A percentile compares a stretch with the other conserved stretches of the same genome.
Evolutionary conservation across 805 yeast species (phyloP).

Genomic region (Kuraishia piskuri): DNA sequence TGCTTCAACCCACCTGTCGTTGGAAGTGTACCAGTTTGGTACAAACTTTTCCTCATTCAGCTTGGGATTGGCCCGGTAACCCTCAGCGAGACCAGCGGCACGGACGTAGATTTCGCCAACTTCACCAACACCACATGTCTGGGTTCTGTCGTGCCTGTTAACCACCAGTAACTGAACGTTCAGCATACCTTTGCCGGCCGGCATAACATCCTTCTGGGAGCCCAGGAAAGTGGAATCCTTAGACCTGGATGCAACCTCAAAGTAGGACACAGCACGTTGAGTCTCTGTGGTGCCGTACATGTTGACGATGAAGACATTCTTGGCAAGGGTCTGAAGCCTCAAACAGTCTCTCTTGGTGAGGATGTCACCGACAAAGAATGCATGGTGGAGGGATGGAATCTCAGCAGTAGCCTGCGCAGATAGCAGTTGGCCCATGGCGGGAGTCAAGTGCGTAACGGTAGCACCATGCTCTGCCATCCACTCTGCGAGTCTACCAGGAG

Average conservation of each 20-base stretch:
- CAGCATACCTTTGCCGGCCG: constrained; percentile 97
- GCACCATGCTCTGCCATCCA: constrained; percentile 94
- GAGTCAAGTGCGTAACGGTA: constrained; percentile 95
- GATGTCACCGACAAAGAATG: constrained; percentile 97
- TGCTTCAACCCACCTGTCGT: constrained; percentile 49
- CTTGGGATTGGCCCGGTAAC: constrained; percentile 88
- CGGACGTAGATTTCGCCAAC: constrained; percentile 98
- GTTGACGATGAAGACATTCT: constrained; percentile 83
- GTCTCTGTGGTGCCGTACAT: constrained; percentile 99
- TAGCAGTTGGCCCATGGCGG: constrained; percentile 97
- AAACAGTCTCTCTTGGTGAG: constrained; percentile 95
- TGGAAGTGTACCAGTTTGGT: constrained; percentile 81
- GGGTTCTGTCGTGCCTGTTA: constrained; percentile 79
- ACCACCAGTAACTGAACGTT: constrained; percentile 93
- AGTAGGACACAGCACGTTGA: constrained; percentile 95
- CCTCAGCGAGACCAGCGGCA: constrained; percentile 97
- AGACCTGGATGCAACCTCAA: constrained; percentile 70
- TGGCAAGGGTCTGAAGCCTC: constrained; percentile 85
- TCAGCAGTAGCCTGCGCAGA: constrained; percentile 91
- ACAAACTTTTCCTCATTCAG: constrained; percentile 82
- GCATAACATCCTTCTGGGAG: constrained; percentile 89
- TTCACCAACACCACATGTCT: constrained; percentile 97
- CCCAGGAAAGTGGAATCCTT: constrained; percentile 67
- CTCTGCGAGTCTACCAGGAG: constrained; percentile 94
- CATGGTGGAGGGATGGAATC: constrained; percentile 83